Conservation (phyloP, 495 filamentous ascomycete genomes). For the Endocarpon pusillum region DNA sequence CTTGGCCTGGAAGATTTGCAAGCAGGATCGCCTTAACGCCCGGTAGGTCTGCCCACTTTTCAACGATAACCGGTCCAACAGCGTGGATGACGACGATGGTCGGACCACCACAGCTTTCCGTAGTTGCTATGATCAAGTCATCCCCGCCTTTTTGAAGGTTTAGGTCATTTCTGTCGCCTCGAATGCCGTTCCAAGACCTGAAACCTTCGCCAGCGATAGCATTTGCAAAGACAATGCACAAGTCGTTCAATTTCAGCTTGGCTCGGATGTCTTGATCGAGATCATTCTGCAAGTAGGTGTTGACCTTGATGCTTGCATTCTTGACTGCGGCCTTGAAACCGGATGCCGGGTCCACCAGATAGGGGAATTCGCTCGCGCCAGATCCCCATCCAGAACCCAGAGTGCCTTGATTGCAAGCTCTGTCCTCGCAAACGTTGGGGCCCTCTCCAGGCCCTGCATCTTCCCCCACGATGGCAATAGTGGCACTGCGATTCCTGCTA, state of each 20-base stretch:
- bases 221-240: slow-evolving; percentile 49
- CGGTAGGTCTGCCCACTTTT: slow-evolving; percentile 67
- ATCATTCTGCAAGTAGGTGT: slow-evolving; percentile 42
- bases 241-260: slow-evolving; percentile 33
- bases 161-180: slow-evolving; percentile 73
- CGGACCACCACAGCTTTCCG: slow-evolving; percentile 50
- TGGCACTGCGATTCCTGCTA: slow-evolving; percentile 29
- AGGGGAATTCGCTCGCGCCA: slow-evolving; percentile 75
- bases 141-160: slow-evolving; percentile 64
- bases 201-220: slow-evolving; percentile 50
- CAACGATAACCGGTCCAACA: slow-evolving; percentile 73
- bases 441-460: slow-evolving; percentile 56
- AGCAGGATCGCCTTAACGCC: slow-evolving; percentile 68
- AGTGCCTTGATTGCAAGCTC: slow-evolving; percentile 69
- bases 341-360: slow-evolving; percentile 53
- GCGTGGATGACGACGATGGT: slow-evolving; percentile 82
- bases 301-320: slow-evolving; percentile 38
- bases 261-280: slow-evolving; percentile 12
- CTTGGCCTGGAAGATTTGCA: slow-evolving; percentile 79
- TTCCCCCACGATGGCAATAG: slow-evolving; percentile 68
- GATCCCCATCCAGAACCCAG: slow-evolving; percentile 81
- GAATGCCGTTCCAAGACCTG: slow-evolving; percentile 39
- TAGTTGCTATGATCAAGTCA: slow-evolving; percentile 51
- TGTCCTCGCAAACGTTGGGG: slow-evolving; percentile 60
- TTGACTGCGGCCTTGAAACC: slow-evolving; percentile 47